Evolutionary conservation across 2,329 filamentous ascomycete genomes (phyloP), one percentile per base, ranked within the genome.

Genomic region (Ophiosphaerella herpotricha): DNA sequence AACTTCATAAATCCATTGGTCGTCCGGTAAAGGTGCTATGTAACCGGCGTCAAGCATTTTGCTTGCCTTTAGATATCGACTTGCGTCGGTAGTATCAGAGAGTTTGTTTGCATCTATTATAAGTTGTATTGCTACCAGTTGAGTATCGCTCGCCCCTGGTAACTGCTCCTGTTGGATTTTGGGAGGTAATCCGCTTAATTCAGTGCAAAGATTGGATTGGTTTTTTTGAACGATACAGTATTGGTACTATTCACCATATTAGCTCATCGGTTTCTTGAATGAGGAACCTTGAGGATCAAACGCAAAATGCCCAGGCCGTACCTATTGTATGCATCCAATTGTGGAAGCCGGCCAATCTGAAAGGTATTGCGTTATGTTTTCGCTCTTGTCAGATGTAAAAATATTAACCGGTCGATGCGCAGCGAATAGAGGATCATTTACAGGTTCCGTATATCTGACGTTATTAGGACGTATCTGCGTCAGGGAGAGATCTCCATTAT

Each of bases 361-460:
- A 9, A 39, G 18, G 16, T 39, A 39, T 18, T 21, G n/a, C 12
- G 36, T 39, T 8, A 18, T 40, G 12, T 13, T 24, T 40, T 26
- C 38, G 3, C 18, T 5, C 18, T 1, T 1, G 2, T 21, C 18
- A 5, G 3, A 4, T 21, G 18, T 21, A 21, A 21, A 1, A 5
- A 21, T 2, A 21, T 21, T 21, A 21, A 35, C 26, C 4, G 35
- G 11, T 14, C 29, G 43, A 39, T 44, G 40, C n/a, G 46, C 46
- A 7, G 35, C 21, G 26, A 38, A 49, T 12, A 43, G 31, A 13
- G 46, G 46, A 39, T 49, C 46, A 14, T 49, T 24, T 11, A 49
- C 46, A 8, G 46, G 46, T 4, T 23, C 16, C 5, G 6, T 5
- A 31, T 23, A 43, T 7, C 12, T 34, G 8, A 29, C 13, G 7